A percentile compares a stretch with the other conserved stretches of the same genome.
Conservation (phyloP, 1,284 basidiomycete genomes). For the Kalmanozyma brasiliensis region DNA sequence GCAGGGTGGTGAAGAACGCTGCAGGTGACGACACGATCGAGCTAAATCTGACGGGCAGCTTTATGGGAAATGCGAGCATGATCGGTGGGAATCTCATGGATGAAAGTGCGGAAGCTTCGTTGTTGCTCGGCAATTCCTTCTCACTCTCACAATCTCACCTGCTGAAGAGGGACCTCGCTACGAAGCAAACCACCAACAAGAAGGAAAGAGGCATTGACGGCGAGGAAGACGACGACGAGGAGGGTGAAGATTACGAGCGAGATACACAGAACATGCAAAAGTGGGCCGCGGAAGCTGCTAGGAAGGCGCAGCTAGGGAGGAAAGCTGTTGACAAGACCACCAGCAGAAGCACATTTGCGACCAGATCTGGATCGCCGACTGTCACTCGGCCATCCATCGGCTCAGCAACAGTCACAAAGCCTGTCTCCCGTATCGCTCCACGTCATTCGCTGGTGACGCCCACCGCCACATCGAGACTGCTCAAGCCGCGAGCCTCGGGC, state of each 20-base stretch:
- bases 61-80: slow-evolving; percentile 27
- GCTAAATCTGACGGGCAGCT: slow-evolving; percentile 40
- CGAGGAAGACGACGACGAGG: slow-evolving; percentile 25
- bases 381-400: slow-evolving; percentile 10
- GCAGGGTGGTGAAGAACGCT: slow-evolving; percentile 37
- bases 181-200: neutral
- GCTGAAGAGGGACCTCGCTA: neutral
- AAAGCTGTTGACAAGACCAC: slow-evolving; percentile 9
- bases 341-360: neutral
- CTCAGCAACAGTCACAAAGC: slow-evolving; percentile 9
- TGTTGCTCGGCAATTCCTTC: slow-evolving; percentile 36
- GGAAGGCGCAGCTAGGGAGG: slow-evolving; percentile 20
- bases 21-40: slow-evolving; percentile 45
- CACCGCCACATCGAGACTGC: slow-evolving; percentile 16
- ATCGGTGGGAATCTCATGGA: slow-evolving; percentile 41
- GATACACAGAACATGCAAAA: slow-evolving; percentile 24
- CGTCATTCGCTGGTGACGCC: slow-evolving; percentile 28
- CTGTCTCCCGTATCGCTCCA: slow-evolving; percentile 9
- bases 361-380: slow-evolving; percentile 3
- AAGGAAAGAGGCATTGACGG: slow-evolving; percentile 9
- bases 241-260: slow-evolving; percentile 20
- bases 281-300: slow-evolving; percentile 36
- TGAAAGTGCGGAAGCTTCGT: slow-evolving; percentile 29
- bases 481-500: slow-evolving; percentile 22
- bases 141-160: slow-evolving; percentile 12